Conservation (phyloP, 177 flowering plant genomes). For the Tripterygium wilfordii region DNA sequence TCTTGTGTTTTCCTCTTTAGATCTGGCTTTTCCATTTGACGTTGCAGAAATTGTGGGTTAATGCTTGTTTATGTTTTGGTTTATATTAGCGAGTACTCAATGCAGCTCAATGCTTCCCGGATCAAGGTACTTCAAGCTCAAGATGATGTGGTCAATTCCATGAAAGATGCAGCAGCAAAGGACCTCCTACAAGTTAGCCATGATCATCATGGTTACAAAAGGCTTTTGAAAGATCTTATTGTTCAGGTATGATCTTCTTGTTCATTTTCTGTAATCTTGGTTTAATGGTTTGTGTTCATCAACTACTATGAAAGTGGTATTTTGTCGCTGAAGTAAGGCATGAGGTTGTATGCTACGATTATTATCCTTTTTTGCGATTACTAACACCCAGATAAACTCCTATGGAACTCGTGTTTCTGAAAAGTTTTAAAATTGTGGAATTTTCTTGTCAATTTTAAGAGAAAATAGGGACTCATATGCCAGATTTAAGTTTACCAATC, state of each 20-base stretch:
- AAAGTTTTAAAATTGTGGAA: too few relatives aligned
- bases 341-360: too few relatives aligned
- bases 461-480: too few relatives aligned
- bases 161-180: constrained; percentile 79
- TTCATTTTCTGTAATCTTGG: background rate
- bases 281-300: background rate
- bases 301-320: background rate
- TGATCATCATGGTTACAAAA: constrained; percentile 47
- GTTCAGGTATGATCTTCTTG: constrained; percentile 55
- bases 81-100: constrained; percentile 72
- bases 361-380: too few relatives aligned
- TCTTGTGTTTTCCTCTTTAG: background rate
- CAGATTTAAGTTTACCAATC: too few relatives aligned
- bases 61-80: background rate
- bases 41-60: background rate
- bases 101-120: constrained; percentile 95
- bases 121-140: constrained; percentile 96
- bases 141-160: constrained; percentile 81
- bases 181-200: constrained; percentile 68
- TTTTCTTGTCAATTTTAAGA: too few relatives aligned
- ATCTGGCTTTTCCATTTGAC: background rate
- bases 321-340: background rate
- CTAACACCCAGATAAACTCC: too few relatives aligned
- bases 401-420: too few relatives aligned
- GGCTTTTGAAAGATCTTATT: constrained; percentile 65